Conservation (phyloP, 495 filamentous ascomycete species). For the Aspergillus sclerotiicarbonarius region DNA sequence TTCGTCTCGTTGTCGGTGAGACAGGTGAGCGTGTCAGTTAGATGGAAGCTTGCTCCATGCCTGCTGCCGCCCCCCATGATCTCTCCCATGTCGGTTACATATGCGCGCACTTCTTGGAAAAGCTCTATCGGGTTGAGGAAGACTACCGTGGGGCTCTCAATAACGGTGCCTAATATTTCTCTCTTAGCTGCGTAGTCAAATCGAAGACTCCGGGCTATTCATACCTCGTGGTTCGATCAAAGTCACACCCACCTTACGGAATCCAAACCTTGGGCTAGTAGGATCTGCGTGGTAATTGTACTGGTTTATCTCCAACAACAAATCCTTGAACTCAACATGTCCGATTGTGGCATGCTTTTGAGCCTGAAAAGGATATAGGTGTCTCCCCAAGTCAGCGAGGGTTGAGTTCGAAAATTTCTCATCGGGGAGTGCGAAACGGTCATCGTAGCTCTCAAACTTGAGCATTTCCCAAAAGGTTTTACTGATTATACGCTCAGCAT, state of each 20-base stretch:
- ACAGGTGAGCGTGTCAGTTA: slow-evolving; percentile 46
- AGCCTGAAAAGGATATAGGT: slow-evolving; percentile 7
- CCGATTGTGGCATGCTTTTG: slow-evolving; percentile 9
- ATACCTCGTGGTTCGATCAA: not conserved
- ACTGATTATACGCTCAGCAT: slow-evolving; percentile 33
- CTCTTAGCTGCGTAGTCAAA: not conserved
- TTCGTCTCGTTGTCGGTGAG: slow-evolving; percentile 49
- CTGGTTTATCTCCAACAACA: not conserved
- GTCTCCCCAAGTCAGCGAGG: slow-evolving; percentile 8
- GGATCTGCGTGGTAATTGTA: not conserved
- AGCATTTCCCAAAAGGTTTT: slow-evolving; percentile 35
- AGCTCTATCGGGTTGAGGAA: slow-evolving; percentile 10
- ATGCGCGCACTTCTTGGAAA: slow-evolving; percentile 11
- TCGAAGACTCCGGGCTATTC: not conserved
- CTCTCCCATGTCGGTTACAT: slow-evolving; percentile 16
- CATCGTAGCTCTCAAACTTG: not conserved
- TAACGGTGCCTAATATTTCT: not conserved
- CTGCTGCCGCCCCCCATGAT: slow-evolving; percentile 20
- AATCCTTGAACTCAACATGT: not conserved
- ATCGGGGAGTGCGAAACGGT: not conserved
- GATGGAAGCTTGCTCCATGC: slow-evolving; percentile 10
- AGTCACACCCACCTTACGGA: not conserved
- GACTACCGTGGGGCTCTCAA: not conserved
- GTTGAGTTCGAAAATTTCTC: not conserved
- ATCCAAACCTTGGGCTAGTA: not conserved